phyloP scores from a whole-genome alignment of 441 rosid genomes.

The Syzygium syzygioides region DNA sequence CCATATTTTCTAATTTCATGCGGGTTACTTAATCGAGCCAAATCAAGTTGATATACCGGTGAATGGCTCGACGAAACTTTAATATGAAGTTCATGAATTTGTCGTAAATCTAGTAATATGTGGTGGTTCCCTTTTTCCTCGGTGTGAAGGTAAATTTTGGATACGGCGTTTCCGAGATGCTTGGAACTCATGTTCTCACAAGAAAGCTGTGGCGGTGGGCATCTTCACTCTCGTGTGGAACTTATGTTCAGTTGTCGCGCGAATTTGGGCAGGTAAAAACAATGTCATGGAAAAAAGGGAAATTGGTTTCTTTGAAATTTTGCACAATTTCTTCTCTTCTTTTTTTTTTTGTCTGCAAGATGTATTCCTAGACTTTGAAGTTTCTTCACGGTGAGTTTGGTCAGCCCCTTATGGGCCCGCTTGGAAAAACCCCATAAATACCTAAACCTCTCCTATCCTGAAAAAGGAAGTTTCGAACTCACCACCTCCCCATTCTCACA shows the following conservation, averaged over 20 bases:
- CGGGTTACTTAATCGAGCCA: neutral
- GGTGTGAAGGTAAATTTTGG: neutral
- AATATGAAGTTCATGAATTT: neutral
- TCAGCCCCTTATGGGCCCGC: no score
- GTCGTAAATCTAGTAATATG: neutral
- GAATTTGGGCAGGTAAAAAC: constrained; percentile 8
- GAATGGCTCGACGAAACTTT: neutral
- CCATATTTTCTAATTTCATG: neutral
- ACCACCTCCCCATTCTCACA: no score
- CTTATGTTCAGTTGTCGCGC: neutral
- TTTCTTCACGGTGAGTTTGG: no score
- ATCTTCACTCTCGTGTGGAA: neutral
- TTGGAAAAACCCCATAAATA: no score
- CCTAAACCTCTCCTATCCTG: no score
- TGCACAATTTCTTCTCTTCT: neutral
- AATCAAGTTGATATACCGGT: neutral
- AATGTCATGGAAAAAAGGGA: neutral
- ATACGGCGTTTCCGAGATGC: neutral
- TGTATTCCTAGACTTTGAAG: no score
- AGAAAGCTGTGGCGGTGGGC: neutral
- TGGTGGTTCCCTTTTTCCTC: neutral
- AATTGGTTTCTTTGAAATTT: neutral
- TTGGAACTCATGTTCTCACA: constrained; percentile 7
- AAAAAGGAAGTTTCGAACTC: no score
- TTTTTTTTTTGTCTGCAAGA: no score